These are phyloP conservation scores for Teunomyces pallodes DNA, from an alignment of 805 yeast species.

Conservation along the genomic window DNA sequence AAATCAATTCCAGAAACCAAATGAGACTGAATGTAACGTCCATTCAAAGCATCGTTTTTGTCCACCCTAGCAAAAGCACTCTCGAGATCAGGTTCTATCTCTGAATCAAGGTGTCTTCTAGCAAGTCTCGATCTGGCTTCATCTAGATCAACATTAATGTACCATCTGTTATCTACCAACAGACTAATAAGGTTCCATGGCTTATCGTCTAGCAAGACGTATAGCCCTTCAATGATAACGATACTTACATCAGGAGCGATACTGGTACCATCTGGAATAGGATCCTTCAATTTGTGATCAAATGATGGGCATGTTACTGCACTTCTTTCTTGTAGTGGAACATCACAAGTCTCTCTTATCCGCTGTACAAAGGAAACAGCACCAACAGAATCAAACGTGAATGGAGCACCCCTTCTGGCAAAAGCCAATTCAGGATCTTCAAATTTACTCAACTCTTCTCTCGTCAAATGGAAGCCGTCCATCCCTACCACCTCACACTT, in stretches of 20 bases:
- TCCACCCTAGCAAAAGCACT: slow-evolving; percentile 53
- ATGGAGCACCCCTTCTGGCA: slow-evolving; percentile 77
- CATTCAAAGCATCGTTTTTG: slow-evolving; percentile 65
- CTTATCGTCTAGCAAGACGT: slow-evolving; percentile 21
- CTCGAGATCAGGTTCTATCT: slow-evolving; percentile 25
- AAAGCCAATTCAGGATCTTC: slow-evolving; percentile 57
- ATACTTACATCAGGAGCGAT: slow-evolving; percentile 17
- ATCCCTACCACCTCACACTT: slow-evolving; percentile 30
- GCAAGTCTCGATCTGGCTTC: slow-evolving; percentile 17
- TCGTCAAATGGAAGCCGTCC: slow-evolving; percentile 40
- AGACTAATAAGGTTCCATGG: slow-evolving; percentile 18
- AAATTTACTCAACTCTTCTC: slow-evolving; percentile 36
- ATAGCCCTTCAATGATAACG: slow-evolving; percentile 25
- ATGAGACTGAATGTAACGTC: slow-evolving; percentile 30
- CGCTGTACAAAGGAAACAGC: slow-evolving; percentile 9
- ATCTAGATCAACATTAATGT: slow-evolving; percentile 14
- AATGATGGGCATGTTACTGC: slow-evolving; percentile 20
- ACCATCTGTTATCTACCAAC: slow-evolving; percentile 21
- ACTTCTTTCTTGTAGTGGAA: not conserved
- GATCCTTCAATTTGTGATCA: slow-evolving; percentile 26
- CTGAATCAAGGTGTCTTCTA: slow-evolving; percentile 22
- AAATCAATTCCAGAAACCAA: not conserved
- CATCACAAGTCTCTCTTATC: not conserved
- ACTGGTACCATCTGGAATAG: slow-evolving; percentile 18
- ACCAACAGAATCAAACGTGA: slow-evolving; percentile 68